These are phyloP conservation scores for Colletotrichum sp. DNA, from an alignment of 2,329 filamentous ascomycete species.

Conservation along the genomic window DNA sequence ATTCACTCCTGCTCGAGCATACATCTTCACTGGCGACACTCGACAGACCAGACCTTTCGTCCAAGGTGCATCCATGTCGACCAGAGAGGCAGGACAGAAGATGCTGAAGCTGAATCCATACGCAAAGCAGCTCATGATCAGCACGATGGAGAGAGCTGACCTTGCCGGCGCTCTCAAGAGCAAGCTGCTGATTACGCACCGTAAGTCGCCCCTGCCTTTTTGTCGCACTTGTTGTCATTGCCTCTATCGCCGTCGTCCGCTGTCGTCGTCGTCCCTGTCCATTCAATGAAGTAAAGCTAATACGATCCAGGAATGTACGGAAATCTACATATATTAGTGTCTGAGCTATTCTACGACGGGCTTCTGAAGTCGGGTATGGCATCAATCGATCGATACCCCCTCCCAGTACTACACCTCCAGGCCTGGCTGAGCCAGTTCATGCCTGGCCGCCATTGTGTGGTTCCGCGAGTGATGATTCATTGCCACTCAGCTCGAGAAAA, in stretches of 20 bases:
- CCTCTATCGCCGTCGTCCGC: background rate
- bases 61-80: slow-evolving; percentile 23
- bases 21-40: slow-evolving; percentile 53
- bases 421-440: slow-evolving; percentile 32
- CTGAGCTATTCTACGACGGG: slow-evolving; percentile 44
- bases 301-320: slow-evolving; percentile 28
- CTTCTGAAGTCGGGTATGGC: slow-evolving; percentile 40
- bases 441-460: slow-evolving; percentile 19
- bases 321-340: slow-evolving; percentile 45
- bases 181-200: slow-evolving; percentile 41
- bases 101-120: background rate
- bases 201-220: slow-evolving; percentile 14
- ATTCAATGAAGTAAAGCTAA: background rate
- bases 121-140: slow-evolving; percentile 27
- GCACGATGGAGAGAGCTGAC: slow-evolving; percentile 44
- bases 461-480: slow-evolving; percentile 43
- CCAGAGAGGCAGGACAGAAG: background rate
- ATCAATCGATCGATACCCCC: slow-evolving; percentile 28
- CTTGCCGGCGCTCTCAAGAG: slow-evolving; percentile 34
- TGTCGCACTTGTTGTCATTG: background rate
- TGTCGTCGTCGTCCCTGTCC: background rate
- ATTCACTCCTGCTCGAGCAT: slow-evolving; percentile 44
- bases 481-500: slow-evolving; percentile 31
- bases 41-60: slow-evolving; percentile 50
- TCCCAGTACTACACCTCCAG: slow-evolving; percentile 31